These are phyloP conservation scores for Agaricus blazei DNA, from an alignment of 768 basidiomycete genomes.

Conservation along the genomic window DNA sequence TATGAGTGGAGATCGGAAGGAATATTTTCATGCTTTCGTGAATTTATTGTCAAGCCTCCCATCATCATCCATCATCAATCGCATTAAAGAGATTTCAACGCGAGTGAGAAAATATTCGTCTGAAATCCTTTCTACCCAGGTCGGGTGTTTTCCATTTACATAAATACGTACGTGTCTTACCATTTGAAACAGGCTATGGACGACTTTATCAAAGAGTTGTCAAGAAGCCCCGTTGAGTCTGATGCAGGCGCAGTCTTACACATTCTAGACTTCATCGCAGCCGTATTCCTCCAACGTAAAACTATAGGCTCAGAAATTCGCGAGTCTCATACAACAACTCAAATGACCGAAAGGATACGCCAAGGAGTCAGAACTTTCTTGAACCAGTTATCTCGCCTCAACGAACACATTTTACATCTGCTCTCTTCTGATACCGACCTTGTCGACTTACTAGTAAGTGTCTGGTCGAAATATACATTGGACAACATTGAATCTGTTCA, in stretches of 20 bases:
- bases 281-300: constrained; percentile 31
- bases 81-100: background rate
- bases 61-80: constrained; percentile 5
- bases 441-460: background rate
- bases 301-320: constrained; percentile 11
- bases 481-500: background rate
- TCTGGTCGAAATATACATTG: too few relatives aligned
- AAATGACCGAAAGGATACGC: background rate
- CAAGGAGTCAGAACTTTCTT: constrained; percentile 1
- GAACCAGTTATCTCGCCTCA: background rate
- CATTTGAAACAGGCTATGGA: constrained; percentile 6
- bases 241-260: constrained; percentile 25
- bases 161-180: constrained; percentile 7
- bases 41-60: constrained; percentile 17
- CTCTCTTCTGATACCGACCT: background rate
- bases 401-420: background rate
- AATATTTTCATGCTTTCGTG: constrained; percentile 12
- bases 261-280: constrained; percentile 36
- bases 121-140: constrained; percentile 5
- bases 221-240: background rate
- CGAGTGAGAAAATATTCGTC: background rate
- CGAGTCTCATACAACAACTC: background rate
- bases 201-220: constrained; percentile 3
- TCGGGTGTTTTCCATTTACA: constrained; percentile 1
- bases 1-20: constrained; percentile 5